Conservation (phyloP, 164 flowering plant species). For the Protea cynaroides region DNA sequence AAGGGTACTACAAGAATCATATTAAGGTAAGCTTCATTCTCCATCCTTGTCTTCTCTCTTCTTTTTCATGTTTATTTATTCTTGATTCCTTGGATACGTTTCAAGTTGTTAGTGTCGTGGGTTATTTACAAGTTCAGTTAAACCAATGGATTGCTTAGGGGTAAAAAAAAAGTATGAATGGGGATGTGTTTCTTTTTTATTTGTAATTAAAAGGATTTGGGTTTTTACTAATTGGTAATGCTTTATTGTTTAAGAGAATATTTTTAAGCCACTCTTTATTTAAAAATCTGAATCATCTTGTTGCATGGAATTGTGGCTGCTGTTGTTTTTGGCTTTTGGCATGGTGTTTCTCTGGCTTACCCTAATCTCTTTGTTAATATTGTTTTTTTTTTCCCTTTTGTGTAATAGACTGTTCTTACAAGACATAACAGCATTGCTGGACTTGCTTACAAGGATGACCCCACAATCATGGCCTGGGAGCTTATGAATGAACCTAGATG, state of each 20-base stretch:
- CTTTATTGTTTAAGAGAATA: no score
- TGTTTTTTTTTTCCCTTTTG: background rate
- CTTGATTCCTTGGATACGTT: no score
- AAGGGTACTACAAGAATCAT: constrained; percentile 67
- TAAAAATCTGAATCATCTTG: background rate
- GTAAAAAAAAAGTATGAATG: background rate
- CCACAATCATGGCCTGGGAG: constrained; percentile 92
- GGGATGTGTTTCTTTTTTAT: background rate
- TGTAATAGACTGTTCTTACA: constrained; percentile 56
- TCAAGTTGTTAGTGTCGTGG: no score
- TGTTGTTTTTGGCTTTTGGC: no score
- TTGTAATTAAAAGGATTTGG: no score
- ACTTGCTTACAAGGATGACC: constrained; percentile 74
- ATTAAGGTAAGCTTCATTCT: constrained; percentile 28
- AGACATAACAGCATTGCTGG: constrained; percentile 61
- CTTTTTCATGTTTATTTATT: no score
- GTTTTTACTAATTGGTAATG: no score
- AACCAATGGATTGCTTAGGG: background rate
- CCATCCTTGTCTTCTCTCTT: background rate
- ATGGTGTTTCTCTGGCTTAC: background rate
- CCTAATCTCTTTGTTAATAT: no score
- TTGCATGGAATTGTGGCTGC: no score
- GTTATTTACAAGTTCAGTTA: no score
- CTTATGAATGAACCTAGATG: constrained; percentile 95
- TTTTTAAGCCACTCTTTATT: background rate